phyloP scores from a whole-genome alignment of 169 alveolate genomes.

The Blepharisma undulans region DNA sequence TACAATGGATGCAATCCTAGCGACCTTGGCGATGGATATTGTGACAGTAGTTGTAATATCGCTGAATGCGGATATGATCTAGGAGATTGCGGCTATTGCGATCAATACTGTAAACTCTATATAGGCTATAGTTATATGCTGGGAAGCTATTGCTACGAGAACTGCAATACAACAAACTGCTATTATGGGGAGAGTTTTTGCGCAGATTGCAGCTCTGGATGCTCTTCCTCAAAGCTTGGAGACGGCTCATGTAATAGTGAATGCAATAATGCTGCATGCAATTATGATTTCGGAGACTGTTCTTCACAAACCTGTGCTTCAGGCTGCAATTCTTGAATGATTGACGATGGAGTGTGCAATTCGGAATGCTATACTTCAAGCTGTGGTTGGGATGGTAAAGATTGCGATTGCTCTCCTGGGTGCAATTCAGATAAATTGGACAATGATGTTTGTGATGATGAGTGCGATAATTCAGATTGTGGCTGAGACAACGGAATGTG shows the following conservation, averaged over 20 bases:
- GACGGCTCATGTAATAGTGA: background rate
- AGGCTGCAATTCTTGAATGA: background rate
- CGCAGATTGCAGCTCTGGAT: background rate
- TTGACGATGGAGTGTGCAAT: background rate
- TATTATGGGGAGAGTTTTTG: background rate
- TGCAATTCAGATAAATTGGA: background rate
- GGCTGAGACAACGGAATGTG: background rate
- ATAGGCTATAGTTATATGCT: background rate
- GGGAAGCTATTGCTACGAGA: background rate
- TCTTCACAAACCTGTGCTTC: background rate
- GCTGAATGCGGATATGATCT: background rate
- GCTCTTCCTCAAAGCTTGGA: background rate
- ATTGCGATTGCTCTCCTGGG: background rate
- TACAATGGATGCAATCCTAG: background rate
- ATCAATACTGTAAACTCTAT: background rate
- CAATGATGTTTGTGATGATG: background rate
- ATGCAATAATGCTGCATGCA: background rate
- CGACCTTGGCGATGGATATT: background rate
- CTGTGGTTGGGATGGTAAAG: background rate
- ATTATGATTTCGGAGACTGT: background rate
- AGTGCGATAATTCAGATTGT: background rate
- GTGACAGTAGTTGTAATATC: background rate
- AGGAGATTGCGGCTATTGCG: conserved; percentile 30
- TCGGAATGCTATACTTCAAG: background rate
- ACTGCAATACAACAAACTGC: background rate